phyloP scores from a whole-genome alignment of 192 early-diverging fungal species.

The Chytriomyces sp. region DNA sequence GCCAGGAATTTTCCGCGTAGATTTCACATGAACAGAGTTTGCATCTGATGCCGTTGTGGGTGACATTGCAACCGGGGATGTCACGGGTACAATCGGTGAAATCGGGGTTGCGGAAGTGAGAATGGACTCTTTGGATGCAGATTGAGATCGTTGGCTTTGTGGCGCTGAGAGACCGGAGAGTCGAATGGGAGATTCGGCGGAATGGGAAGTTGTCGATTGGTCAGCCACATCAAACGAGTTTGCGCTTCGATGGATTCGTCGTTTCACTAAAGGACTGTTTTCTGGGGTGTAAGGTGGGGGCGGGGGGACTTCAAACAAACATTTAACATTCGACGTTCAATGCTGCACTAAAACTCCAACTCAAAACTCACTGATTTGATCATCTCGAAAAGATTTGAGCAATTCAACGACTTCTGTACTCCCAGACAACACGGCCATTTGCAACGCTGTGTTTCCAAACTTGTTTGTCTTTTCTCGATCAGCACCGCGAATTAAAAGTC shows the following conservation, averaged over 20 bases:
- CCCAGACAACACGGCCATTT: constrained; percentile 52
- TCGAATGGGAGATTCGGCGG: neutral
- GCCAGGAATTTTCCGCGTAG: too few species aligned
- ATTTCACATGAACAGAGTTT: too few species aligned
- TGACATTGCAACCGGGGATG: too few species aligned
- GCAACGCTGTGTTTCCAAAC: constrained; percentile 51
- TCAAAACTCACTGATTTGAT: constrained; percentile 38
- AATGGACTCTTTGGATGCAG: neutral
- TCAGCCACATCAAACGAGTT: neutral
- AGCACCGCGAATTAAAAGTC: constrained; percentile 58
- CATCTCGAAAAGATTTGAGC: constrained; percentile 51
- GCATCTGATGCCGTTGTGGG: too few species aligned
- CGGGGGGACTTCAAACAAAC: constrained; percentile 20
- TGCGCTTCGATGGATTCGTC: neutral
- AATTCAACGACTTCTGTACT: constrained; percentile 53
- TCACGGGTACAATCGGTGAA: neutral
- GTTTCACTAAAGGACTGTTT: neutral
- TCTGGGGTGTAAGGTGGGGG: constrained; percentile 29
- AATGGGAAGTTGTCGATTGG: neutral
- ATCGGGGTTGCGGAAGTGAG: neutral
- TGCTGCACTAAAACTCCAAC: neutral
- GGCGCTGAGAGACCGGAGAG: neutral
- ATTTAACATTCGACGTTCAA: neutral
- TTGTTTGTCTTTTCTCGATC: constrained; percentile 53
- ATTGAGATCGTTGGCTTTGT: neutral